Evolutionary conservation across 2,329 filamentous ascomycete genomes (phyloP), one percentile per base, ranked within the genome.

Genomic region (Raffaelea albimanens): DNA sequence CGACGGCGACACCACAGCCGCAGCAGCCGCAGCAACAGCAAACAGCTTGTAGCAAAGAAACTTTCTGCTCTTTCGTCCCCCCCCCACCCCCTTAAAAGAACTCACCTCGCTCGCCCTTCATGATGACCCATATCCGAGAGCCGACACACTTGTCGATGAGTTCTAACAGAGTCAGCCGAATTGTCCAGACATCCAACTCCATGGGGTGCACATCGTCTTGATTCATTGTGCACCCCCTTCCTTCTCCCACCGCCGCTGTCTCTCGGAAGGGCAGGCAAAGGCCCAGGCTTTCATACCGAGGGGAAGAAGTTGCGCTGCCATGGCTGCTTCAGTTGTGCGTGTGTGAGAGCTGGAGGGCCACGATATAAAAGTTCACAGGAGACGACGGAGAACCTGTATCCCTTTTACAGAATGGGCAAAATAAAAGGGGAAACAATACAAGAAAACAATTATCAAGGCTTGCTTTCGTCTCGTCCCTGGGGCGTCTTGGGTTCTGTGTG

Each of bases 81-180:
- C 25, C 25, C 25, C 25, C 25, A 29, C 13, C 25, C 13, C 25
- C n/a, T n/a, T n/a, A n/a, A n/a, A 29, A 29, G 7, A 23, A 43
- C 44, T 7, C 29, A 36, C 93, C 93, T 74, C 96, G 97, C 64
- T 97, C 93, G 56, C 90, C 88, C 70, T 98, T 98, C 93, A 98
- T 98, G 59, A 98, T 82, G 54, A 98, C 90, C 90, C 91, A 96
- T 66, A 98, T 97, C 59, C 85, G 85, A 47, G 90, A 97, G 52
- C 93, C 93, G 56, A 98, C 90, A 64, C 93, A 98, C 69, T 96
- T 96, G 73, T 98, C 93, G 67, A 98, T 97, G 63, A 98, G 81
- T 69, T 98, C 93, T 33, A 52, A 48, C 34, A 29, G 19, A 2
- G 33, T 31, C 31, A 13, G 44, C n/a, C 9, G 18, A 29, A 13